Base-by-base conservation (phyloP, 768 basidiomycete genomes). In the Naganishia antarctica region DNA sequence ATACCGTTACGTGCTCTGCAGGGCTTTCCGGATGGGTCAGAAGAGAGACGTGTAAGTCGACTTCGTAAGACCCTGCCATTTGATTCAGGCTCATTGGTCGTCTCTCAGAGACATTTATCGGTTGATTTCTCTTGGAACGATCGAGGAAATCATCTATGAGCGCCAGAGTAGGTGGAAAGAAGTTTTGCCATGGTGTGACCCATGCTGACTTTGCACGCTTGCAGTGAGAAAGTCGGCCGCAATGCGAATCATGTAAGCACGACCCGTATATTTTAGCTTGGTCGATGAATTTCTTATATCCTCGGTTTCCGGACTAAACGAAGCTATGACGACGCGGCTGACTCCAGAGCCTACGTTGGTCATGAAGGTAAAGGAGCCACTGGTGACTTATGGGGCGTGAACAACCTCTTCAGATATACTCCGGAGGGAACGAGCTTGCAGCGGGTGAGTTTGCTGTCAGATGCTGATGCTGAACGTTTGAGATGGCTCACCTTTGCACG, bases 101-200 rank as follows among this genome's bases (percentile, higher is more conserved):
- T 26, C 43, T 45, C 26, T 12, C 49, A 72, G 73, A 9, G 71
- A 76, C 63, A 74, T 77, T 7, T 77, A 77, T 60, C 73, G 76
- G 4, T 51, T 77, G 37, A 75, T 77, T 43, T 71, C 70, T 9
- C 69, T 70, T 26, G 76, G 76, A 2, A 77, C 76, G 0, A 47
- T 77, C 25, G 76, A 77, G 45, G 76, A 77, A 67, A 66, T 74
- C 16, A 74, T 70, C 43, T 77, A 77, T 44, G 74, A 77, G 58
- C 63, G 76, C 1, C 76, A 77, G 58, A 70, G 75, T 75, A 25
- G 62, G 73, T 63, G 2, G 21, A 32, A 11, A 4, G 37, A 37
- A 23, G 21, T 16, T 37, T n/a, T 12, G 13, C 29, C n/a, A 47
- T n/a, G n/a, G n/a, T n/a, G 15, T 16, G 40, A n/a, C 9, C 41